Conservation (phyloP, 148 eudicot genomes). For the Rhododendron williamsianum region DNA sequence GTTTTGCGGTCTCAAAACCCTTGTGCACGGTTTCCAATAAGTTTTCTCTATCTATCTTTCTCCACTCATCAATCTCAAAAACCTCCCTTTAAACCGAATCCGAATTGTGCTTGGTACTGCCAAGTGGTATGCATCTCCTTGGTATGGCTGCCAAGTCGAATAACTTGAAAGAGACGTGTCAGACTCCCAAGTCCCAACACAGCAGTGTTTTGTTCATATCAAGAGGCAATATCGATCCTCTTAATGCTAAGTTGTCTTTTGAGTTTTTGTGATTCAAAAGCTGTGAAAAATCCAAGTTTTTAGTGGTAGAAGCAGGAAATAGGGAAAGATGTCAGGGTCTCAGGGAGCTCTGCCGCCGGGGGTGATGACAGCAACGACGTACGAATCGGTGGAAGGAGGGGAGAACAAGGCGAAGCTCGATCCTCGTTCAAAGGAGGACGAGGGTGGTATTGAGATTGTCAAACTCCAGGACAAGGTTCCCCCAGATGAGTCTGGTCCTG, state of each 20-base stretch:
- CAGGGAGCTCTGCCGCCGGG: conserved; percentile 44
- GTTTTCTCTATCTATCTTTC: no score
- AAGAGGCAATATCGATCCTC: background rate
- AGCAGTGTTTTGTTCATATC: background rate
- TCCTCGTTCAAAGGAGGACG: conserved; percentile 43
- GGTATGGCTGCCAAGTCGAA: background rate
- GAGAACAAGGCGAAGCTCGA: conserved; percentile 34
- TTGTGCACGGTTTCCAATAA: no score
- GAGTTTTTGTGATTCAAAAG: background rate
- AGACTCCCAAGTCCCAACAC: background rate
- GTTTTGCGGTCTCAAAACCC: no score
- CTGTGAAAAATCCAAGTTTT: background rate
- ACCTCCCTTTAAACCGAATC: no score
- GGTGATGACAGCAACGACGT: conserved; percentile 30
- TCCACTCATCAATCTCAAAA: no score
- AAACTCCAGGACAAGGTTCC: conserved; percentile 66
- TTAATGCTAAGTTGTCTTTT: background rate
- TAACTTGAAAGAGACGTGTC: background rate
- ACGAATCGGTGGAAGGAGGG: conserved; percentile 36
- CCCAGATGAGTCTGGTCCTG: background rate
- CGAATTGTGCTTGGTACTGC: background rate
- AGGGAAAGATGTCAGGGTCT: conserved; percentile 40
- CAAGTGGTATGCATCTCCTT: background rate
- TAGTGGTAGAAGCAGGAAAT: background rate
- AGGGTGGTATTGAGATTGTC: conserved; percentile 57